These are phyloP conservation scores for Podaxis pistillaris DNA, from an alignment of 768 basidiomycete species.

Conservation along the genomic window DNA sequence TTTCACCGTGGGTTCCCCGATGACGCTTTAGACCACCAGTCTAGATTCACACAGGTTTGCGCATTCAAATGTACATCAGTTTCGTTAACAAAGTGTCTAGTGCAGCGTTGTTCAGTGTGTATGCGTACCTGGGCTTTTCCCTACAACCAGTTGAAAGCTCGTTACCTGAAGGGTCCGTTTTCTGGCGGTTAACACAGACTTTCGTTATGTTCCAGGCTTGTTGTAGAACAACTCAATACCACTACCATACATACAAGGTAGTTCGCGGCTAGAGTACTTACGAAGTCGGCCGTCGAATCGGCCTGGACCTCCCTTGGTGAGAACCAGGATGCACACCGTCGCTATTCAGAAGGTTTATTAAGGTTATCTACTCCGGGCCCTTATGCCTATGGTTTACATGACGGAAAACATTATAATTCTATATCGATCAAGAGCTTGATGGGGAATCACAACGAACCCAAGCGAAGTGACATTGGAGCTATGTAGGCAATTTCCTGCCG, in stretches of 20 bases:
- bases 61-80: neutral
- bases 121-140: too few relatives aligned
- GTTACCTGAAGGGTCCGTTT: too few relatives aligned
- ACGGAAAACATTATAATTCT: neutral
- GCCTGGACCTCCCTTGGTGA: neutral
- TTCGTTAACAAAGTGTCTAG: neutral
- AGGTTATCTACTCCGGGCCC: neutral
- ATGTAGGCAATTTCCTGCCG: too few relatives aligned
- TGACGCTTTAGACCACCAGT: neutral
- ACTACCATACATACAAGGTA: too few relatives aligned
- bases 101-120: too few relatives aligned
- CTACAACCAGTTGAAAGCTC: too few relatives aligned
- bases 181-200: too few relatives aligned
- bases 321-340: neutral
- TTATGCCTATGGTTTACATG: neutral
- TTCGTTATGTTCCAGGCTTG: too few relatives aligned
- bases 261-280: neutral
- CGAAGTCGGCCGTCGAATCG: neutral
- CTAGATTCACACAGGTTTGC: neutral
- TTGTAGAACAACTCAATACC: too few relatives aligned
- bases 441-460: neutral
- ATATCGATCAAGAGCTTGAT: neutral
- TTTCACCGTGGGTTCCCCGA: neutral
- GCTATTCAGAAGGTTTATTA: neutral
- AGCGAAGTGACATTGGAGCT: neutral